phyloP scores from a whole-genome alignment of 2,329 filamentous ascomycete genomes.

The Penicillium olsonii region DNA sequence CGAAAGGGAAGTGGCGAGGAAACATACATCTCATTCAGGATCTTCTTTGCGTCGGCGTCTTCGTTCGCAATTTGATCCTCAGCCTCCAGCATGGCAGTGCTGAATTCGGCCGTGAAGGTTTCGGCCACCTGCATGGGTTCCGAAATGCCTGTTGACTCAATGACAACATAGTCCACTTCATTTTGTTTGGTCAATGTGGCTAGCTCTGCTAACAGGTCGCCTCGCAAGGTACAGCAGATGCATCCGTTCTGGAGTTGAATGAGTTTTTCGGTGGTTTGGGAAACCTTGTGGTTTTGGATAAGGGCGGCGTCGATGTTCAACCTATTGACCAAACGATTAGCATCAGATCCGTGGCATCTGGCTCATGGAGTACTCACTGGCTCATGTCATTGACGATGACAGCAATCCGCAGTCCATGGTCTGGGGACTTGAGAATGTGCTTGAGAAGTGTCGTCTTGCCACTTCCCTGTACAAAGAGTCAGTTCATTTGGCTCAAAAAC shows the following conservation, averaged over 20 bases:
- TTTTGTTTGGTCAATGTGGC: constrained; percentile 64
- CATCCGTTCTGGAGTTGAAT: constrained; percentile 72
- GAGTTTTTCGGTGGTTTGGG: constrained; percentile 63
- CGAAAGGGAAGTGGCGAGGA: constrained; percentile 6
- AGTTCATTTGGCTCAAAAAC: not conserved
- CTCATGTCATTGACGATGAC: constrained; percentile 75
- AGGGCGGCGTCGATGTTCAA: constrained; percentile 67
- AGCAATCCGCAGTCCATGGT: constrained; percentile 69
- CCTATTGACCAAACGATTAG: constrained; percentile 35
- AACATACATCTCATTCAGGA: constrained; percentile 50
- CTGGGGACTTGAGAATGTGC: constrained; percentile 63
- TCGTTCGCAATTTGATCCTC: constrained; percentile 49
- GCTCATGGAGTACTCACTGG: constrained; percentile 41
- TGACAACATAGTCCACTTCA: constrained; percentile 70
- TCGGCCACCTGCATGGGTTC: constrained; percentile 74
- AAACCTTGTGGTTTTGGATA: constrained; percentile 59
- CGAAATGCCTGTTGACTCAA: constrained; percentile 72
- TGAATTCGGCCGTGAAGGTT: constrained; percentile 64
- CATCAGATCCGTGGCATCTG: accelerated
- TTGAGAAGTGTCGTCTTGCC: constrained; percentile 72
- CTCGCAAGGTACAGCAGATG: constrained; percentile 74
- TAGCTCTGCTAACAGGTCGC: constrained; percentile 70
- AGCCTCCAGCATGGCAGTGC: constrained; percentile 49
- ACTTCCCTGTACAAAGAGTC: constrained; percentile 52
- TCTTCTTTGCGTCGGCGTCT: constrained; percentile 47